phyloP scores from a whole-genome alignment of 257 asterid genomes.

The Solanum bukasovii region DNA sequence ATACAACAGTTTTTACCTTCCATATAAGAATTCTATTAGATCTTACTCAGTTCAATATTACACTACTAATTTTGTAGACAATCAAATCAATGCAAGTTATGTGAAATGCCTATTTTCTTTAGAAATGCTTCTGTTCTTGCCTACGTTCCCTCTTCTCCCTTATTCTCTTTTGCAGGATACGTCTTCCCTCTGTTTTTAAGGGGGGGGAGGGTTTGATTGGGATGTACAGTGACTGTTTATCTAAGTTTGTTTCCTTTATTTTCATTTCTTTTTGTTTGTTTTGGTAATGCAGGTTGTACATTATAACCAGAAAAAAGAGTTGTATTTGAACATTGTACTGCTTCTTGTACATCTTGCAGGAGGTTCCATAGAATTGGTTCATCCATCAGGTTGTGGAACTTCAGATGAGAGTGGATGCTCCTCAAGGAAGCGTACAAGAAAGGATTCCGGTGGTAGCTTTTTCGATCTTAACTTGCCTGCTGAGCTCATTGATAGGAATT shows the following conservation, averaged over 20 bases:
- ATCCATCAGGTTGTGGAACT: conserved; percentile 49
- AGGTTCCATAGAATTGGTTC: conserved; percentile 24
- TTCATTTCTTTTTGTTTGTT: not conserved
- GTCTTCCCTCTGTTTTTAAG: not conserved
- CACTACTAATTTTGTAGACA: not conserved
- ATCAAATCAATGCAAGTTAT: not conserved
- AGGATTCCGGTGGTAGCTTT: conserved; percentile 20
- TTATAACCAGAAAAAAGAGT: not conserved
- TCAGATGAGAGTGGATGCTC: conserved; percentile 24
- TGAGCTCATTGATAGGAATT: conserved; percentile 22
- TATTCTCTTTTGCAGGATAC: not conserved
- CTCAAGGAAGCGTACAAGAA: conserved; percentile 55
- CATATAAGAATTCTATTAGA: not conserved
- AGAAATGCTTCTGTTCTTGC: not conserved
- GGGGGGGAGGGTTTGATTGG: not conserved
- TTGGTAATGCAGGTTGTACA: not conserved
- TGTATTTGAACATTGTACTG: not conserved
- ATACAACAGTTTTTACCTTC: not conserved
- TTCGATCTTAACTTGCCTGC: conserved; percentile 84
- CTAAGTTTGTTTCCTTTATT: not conserved
- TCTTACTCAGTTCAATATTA: not conserved
- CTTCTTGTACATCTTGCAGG: conserved; percentile 24
- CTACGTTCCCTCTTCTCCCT: not conserved
- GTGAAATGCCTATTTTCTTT: not conserved
- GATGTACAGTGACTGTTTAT: not conserved